Conservation (phyloP, 768 basidiomycete species). For the Leccinum truebloodii region DNA sequence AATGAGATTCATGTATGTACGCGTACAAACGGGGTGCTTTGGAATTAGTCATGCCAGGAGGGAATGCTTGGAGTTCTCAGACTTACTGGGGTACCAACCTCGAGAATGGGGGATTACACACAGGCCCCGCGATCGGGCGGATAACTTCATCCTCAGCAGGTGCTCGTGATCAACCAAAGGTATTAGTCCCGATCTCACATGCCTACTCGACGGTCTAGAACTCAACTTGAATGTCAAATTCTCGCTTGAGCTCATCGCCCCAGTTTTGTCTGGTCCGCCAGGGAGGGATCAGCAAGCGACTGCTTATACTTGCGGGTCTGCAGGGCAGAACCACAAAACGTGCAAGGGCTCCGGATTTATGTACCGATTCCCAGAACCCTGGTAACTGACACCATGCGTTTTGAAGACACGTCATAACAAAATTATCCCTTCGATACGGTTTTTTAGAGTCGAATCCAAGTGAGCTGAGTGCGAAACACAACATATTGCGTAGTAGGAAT, state of each 20-base stretch:
- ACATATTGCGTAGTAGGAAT: constrained; percentile 25
- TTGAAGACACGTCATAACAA: constrained; percentile 23
- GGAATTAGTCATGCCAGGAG: constrained; percentile 11
- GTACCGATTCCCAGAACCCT: constrained; percentile 25
- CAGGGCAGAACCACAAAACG: constrained; percentile 20
- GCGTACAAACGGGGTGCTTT: constrained; percentile 19
- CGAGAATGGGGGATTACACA: constrained; percentile 17
- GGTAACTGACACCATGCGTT: constrained; percentile 31
- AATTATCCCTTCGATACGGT: constrained; percentile 17
- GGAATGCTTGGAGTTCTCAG: constrained; percentile 6
- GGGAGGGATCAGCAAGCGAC: constrained; percentile 23
- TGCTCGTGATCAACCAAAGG: constrained; percentile 2
- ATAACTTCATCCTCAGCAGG: constrained; percentile 5
- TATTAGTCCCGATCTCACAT: constrained; percentile 19
- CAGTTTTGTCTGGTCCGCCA: constrained; percentile 21
- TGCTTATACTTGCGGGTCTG: constrained; percentile 19
- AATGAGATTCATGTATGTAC: constrained; percentile 6
- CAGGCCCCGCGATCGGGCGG: constrained; percentile 10
- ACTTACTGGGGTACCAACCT: constrained; percentile 14
- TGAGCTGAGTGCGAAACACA: constrained; percentile 25
- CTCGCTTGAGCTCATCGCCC: constrained; percentile 31
- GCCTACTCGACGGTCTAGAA: constrained; percentile 24
- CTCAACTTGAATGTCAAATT: constrained; percentile 24
- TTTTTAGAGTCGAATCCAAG: constrained; percentile 13
- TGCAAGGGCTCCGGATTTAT: constrained; percentile 21